Base-by-base conservation (phyloP, 306 rosid species). In the Castanea crenata region DNA sequence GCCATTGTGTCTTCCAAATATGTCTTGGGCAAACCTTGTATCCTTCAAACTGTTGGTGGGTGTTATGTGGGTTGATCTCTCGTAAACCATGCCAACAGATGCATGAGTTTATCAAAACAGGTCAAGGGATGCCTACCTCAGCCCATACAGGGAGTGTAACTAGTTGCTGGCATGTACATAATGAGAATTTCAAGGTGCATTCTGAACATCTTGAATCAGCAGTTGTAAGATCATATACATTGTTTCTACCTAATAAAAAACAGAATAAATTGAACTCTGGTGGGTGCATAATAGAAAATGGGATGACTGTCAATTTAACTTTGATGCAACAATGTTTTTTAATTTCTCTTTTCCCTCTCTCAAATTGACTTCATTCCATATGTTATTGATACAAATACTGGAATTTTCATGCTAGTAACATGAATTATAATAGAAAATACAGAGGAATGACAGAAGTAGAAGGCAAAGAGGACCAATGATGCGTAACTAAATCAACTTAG, bases 21-120 rank as follows among this genome's bases (percentile, higher is more conserved):
- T 83, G 57, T 32, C 54, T 21, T 19, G 18, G 55, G 72, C 51
- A 72, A 72, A 14, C 76, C 78, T 69, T 76, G 77, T 58, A 27
- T 29, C 70, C 38, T 14, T 31, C 41, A 12, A 31, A 14, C 10
- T 29, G 70, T 31, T 14, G 16, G 20, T 59, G 65, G 32, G 27
- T 3, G 14, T 13, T 21, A 10, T 49, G 54, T 49, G 65, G 16
- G 1, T 58, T 20, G 27, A n/a, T 59, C 32, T 59, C 29, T 5
- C 29, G 1, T 59, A 59, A 59, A 59, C 29, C 64, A 58, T 1
- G 29, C 67, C 67, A 61, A 19, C 1, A 8, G 10, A 11, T 62
- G 21, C 3, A 16, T 27, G 3, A 49, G 5, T 10, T 49, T 29
- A 16, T 27, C n/a, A 29, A 10, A 14, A 27, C 6, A 18, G 41